Conservation (phyloP, 345 rosid genomes). For the Psidium guajava region DNA sequence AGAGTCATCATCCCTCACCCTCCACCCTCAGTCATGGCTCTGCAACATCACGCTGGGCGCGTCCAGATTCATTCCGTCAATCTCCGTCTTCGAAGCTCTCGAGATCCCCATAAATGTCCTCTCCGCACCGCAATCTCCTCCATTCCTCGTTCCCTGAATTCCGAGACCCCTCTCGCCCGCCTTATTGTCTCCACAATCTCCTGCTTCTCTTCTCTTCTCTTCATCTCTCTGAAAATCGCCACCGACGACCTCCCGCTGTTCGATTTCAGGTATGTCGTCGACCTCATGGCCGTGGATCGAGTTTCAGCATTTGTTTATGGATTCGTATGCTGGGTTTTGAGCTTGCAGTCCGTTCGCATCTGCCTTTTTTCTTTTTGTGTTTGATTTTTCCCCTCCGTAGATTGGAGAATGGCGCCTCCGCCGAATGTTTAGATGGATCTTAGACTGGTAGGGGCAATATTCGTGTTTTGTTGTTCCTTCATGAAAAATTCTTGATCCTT, state of each 20-base stretch:
- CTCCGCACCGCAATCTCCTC: background rate
- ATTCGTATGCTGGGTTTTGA: background rate
- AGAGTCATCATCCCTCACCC: background rate
- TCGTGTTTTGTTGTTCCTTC: background rate
- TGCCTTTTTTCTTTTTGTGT: background rate
- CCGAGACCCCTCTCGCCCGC: background rate
- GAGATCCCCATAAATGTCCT: background rate
- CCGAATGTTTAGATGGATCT: background rate
- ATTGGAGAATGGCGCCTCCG: background rate
- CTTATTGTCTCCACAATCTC: background rate
- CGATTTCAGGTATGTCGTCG: background rate
- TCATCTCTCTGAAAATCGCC: background rate
- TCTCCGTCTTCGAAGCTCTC: background rate
- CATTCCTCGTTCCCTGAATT: background rate
- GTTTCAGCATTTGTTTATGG: background rate
- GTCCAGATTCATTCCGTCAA: slow-evolving; percentile 5
- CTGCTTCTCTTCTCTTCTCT: background rate
- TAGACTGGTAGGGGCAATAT: background rate
- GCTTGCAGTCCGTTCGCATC: background rate
- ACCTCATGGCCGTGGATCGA: background rate
- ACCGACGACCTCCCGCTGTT: background rate
- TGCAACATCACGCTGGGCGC: slow-evolving; percentile 5
- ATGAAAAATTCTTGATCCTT: background rate
- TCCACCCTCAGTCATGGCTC: background rate
- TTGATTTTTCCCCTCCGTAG: background rate